Base-by-base conservation (phyloP, 1,284 basidiomycete species). In the Butyriboletus appendiculatus region DNA sequence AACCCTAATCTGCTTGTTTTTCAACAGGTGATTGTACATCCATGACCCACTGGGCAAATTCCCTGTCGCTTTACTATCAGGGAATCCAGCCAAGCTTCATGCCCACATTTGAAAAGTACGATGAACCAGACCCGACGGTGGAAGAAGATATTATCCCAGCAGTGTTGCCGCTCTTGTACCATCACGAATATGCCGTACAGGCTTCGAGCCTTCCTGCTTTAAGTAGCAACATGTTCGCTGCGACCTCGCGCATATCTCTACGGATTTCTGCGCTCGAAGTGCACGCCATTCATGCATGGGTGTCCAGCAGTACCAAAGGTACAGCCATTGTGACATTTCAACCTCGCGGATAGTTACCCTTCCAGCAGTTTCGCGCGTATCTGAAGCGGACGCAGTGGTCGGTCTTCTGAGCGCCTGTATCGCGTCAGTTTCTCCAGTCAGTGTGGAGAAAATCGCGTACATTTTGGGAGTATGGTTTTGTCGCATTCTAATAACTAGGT, bases 41-140 rank as follows among this genome's bases (percentile, higher is more conserved):
- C 10, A 52, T 50, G 51, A 42, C 47, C 15, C 38, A 52, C 5
- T 50, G 32, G n/a, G 47, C 33, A 22, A 30, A 35, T 16, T 42
- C 47, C 18, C 18, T 52, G 2, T 52, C 47, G 3, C 33, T 50
- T 7, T 42, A 50, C 33, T 52, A 50, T 8, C 39, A 50, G 15
- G 51, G 39, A 41, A 28, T 50, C 33, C 47, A 50, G n/a, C 48
- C 51, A 9, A 30, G 15, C 12, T 52, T 52, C 22, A 37, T n/a
- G 18, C 51, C 51, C 11, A 42, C 51, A 10, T 50, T 52, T 37
- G 51, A 52, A 24, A 52, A 52, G 33, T 52, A 52, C 33, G 4
- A 5, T n/a, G 51, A 50, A 42, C 51, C 48, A n/a, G 51, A 52
- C 26, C 51, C 51, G 6, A 32, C 14, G 2, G 33, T 42, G 28